These are phyloP conservation scores for Dendrobium nobile DNA, from an alignment of 106 monocot species.

Conservation along the genomic window DNA sequence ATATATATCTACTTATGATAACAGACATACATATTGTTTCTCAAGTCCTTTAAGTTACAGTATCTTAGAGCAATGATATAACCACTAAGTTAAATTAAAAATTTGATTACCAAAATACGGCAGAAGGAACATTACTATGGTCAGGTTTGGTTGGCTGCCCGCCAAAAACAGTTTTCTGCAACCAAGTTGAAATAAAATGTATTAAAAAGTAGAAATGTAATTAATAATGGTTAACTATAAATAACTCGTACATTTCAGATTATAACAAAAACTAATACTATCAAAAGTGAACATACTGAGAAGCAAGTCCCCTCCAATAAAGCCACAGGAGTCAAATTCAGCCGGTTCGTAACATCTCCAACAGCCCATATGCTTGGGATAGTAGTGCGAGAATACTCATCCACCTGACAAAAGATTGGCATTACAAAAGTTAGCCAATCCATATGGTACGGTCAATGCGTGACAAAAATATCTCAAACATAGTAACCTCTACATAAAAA, in stretches of 20 bases:
- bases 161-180: conserved; percentile 99
- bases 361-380: conserved; percentile 98
- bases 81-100: background rate
- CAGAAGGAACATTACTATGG: conserved; percentile 62
- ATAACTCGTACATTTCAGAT: background rate
- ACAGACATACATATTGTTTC: no score
- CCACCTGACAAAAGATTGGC: conserved; percentile 52
- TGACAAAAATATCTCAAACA: background rate
- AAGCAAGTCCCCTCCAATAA: conserved; percentile 97
- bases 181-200: conserved; percentile 12
- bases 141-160: conserved; percentile 92
- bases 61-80: no score
- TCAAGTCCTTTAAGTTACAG: no score
- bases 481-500: background rate
- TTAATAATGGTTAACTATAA: background rate
- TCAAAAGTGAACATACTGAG: conserved; percentile 48
- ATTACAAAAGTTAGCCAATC: background rate
- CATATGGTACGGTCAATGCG: background rate
- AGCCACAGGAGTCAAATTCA: conserved; percentile 99
- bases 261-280: background rate
- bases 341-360: conserved; percentile 96
- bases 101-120: conserved; percentile 75
- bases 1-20: no score
- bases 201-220: background rate
- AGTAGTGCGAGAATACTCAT: conserved; percentile 83